Base-by-base conservation (phyloP, 352 stramenopile species). In the Globisporangium irregulare region DNA sequence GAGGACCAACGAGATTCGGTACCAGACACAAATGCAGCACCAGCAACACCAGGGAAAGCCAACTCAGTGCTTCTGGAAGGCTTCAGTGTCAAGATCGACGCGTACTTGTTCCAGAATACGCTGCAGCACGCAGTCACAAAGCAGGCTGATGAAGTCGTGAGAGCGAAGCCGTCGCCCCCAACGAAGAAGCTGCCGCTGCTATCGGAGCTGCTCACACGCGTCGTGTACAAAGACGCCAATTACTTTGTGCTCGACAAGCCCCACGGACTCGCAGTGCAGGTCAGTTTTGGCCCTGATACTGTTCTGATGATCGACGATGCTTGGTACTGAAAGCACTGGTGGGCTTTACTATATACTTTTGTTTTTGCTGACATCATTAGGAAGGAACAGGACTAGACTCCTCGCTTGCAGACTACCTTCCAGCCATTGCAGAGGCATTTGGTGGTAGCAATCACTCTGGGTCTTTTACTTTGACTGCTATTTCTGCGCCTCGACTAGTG, bases 191-290 rank as follows among this genome's bases (percentile, higher is more conserved):
- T 56, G 34, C 56, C 64, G 15, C 24, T 70, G 14, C 32, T 60
- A 2, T 18, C 3, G 0, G 29, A 70, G 0, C 62, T 91, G 43
- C 32, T 79, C 20, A 32, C 72, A 50, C 66, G 83, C 1, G 27
- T 93, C 12, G 61, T 87, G 57, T 81, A 86, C 68, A 51, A 69
- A 24, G 78, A 93, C 67, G 55, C 69, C 48, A 86, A 91, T 59
- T 93, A 77, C 68, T 53, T 91, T 58, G 67, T 89, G 54, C 75
- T 93, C 24, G 75, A 93, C 68, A 93, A 93, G 61, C 85, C 85
- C 1, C 73, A 80, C n/a, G 82, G 82, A 55, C 73, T 93, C 58
- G 85, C 83, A 27, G 81, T 91, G 14, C 84, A 88, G 70, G 75
- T 79, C 48, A 2, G 3, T 8, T 32, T 5, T 22, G 18, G 10